Base-by-base conservation (phyloP, 257 asterid species). In the Solanum sitiens region DNA sequence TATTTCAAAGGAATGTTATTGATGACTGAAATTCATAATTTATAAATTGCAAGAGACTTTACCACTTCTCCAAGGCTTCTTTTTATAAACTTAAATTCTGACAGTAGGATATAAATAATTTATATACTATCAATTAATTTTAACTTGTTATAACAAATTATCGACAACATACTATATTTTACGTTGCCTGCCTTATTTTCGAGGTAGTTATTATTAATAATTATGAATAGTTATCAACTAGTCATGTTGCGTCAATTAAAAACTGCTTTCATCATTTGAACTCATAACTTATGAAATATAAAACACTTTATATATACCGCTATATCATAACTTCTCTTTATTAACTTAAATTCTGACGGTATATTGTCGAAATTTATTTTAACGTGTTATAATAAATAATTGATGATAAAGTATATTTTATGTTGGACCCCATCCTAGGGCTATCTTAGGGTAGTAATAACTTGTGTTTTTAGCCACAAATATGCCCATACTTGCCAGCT, bases 401-500 rank as follows among this genome's bases (percentile, higher is more conserved):
- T 44, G 21, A 75, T 8, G 21, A 59, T 65, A 65, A 11, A 23
- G 3, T 27, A 68, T 6, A 68, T 6, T 68, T 68, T 27, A 68
- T 68, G 35, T 68, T 68, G 75, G 79, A 72, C 79, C 79, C 40
- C 45, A 33, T 72, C 79, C 79, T 33, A 33, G 77, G 77, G 77
- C 77, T 71, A 71, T 20, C 77, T 14, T 71, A 71, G 91, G 67
- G 68, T 80, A 45, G 44, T 83, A 83, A 87, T 44, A 79, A 9
- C 15, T 79, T 45, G 93, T 20, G 27, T 82, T 82, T 39, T 82
- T 50, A 82, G 45, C 85, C 85, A 50, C 85, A 82, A 82, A 50
- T 30, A 87, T 91, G 95, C 96, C 93, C 88, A 88, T 84, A 87
- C 50, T 87, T 89, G 93, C 93, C 94, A 93, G 85, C 95, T 84